Percentiles rank a stretch among this genome's conserved stretches.
Conservation (phyloP, 2,329 filamentous ascomycete genomes). For the Aspergillus uvarum region DNA sequence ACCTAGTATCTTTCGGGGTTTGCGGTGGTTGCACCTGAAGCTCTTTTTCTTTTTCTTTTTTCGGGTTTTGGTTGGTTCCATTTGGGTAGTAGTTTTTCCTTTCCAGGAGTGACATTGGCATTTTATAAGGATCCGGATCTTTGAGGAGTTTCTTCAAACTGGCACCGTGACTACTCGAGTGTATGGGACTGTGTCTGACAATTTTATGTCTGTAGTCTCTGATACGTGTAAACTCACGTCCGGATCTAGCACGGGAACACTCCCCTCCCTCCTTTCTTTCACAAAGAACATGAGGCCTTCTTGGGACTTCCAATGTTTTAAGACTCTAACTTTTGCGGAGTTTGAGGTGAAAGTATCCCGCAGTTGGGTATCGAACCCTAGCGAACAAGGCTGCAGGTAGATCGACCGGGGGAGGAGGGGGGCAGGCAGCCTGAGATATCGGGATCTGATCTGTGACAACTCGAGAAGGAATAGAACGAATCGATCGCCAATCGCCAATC, state of each 20-base stretch:
- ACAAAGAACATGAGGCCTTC: neutral
- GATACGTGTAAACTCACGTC: neutral
- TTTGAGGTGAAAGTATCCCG: neutral
- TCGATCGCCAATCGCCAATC: neutral
- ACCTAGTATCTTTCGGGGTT: neutral
- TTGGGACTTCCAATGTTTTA: neutral
- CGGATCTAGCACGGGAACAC: neutral
- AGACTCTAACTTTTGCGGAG: neutral
- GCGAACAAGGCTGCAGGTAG: neutral
- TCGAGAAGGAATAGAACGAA: neutral
- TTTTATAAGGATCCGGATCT: too few species aligned
- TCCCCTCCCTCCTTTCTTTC: neutral
- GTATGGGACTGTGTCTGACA: too few species aligned
- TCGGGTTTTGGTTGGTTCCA: too few species aligned
- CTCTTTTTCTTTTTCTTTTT: too few species aligned
- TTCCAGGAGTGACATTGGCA: too few species aligned
- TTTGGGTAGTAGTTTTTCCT: too few species aligned
- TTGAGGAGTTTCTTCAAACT: too few species aligned
- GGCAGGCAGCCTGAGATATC: neutral
- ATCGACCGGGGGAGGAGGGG: neutral
- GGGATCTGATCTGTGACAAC: constrained; percentile 2
- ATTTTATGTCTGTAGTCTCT: too few species aligned
- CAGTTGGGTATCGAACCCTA: neutral
- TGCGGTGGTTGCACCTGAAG: neutral
- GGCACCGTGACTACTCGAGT: too few species aligned